Evolutionary conservation across 805 yeast genomes (phyloP).

Genomic region (Yarrowia divulgata): DNA sequence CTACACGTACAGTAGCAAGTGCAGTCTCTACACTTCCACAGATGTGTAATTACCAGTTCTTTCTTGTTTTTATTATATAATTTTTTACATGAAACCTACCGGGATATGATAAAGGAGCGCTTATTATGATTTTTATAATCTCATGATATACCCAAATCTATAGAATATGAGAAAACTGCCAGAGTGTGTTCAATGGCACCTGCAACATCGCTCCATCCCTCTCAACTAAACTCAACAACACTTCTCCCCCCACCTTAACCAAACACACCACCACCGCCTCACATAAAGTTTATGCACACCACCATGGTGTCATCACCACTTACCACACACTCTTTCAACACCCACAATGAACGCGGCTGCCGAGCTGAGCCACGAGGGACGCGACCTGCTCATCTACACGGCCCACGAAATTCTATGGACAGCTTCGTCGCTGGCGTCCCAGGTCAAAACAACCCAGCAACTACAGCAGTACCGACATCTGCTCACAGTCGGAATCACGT

Average conservation of each 20-base stretch:
- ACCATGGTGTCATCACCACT: slow-evolving; percentile 1
- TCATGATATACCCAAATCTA: too few species aligned
- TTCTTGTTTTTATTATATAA: too few species aligned
- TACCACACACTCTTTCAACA: not conserved
- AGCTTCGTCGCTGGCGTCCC: slow-evolving; percentile 25
- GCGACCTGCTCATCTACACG: slow-evolving; percentile 25
- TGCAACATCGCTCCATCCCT: not conserved
- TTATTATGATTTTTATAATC: too few species aligned
- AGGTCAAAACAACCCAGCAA: slow-evolving; percentile 23
- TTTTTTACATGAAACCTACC: too few species aligned
- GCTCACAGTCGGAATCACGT: slow-evolving; percentile 22
- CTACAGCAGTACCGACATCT: slow-evolving; percentile 31
- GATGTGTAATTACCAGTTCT: too few species aligned
- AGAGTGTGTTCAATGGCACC: too few species aligned
- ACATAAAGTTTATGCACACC: not conserved
- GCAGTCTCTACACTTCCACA: too few species aligned
- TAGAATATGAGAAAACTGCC: too few species aligned
- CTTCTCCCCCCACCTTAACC: too few species aligned
- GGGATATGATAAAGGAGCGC: too few species aligned
- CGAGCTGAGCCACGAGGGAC: slow-evolving; percentile 18
- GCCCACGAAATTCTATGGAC: slow-evolving; percentile 35
- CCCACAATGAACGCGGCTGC: slow-evolving; percentile 12
- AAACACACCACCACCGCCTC: not conserved
- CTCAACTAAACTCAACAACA: not conserved
- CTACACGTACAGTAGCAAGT: too few species aligned